phyloP scores from a whole-genome alignment of 306 rosid species.

The Rosa lucieae region DNA sequence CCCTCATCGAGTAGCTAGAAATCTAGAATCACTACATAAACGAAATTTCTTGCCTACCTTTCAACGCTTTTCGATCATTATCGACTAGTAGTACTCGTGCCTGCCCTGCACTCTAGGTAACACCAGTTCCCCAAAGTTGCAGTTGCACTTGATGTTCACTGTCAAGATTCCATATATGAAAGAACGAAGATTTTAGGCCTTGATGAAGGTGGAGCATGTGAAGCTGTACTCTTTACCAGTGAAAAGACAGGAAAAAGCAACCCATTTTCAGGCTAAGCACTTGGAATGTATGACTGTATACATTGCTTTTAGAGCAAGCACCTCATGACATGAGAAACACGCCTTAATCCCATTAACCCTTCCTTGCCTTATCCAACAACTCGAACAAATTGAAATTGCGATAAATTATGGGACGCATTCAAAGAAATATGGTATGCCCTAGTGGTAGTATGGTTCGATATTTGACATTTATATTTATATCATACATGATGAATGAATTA shows the following conservation, averaged over 20 bases:
- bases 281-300: neutral
- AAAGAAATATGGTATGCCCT: no score
- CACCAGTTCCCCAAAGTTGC: neutral
- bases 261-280: neutral
- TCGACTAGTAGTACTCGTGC: neutral
- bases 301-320: neutral
- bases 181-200: neutral
- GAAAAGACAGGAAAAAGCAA: neutral
- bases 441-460: no score
- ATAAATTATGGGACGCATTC: no score
- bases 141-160: neutral
- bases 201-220: neutral
- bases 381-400: no score
- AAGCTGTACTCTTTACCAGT: neutral
- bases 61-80: neutral
- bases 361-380: no score
- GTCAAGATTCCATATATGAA: neutral
- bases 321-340: neutral
- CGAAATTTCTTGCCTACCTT: neutral
- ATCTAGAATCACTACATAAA: neutral
- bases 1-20: no score
- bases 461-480: no score
- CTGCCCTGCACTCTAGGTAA: neutral
- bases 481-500: no score
- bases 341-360: neutral